Evolutionary conservation across 164 flowering plant species (phyloP), one percentile per base, ranked within the genome.

Genomic region (Tinospora cordifolia): DNA sequence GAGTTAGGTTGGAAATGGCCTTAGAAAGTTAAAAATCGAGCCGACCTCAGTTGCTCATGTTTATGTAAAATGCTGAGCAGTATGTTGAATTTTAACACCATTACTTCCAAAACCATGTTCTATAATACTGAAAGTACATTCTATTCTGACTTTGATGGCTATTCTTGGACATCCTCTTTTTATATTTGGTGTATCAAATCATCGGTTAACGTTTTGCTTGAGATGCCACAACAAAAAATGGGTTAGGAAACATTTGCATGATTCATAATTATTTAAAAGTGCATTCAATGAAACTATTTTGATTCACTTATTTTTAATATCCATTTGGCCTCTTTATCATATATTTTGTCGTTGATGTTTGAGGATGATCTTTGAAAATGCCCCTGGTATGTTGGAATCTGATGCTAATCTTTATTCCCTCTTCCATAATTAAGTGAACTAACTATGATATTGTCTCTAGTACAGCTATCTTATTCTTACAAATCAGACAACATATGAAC

Each of bases 401-500:
- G 24, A 54, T 54, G 8, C 21, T 21, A 54, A 54, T 54, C 24
- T 54, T 54, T 51, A 17, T 51, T 54, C 21, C 21, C 10, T 9
- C 9, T 54, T 10, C 60, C 24, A 54, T 5, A 19, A 19, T 7
- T 22, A 54, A 7, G 10, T n/a, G 21, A 54, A 54, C 60, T 54
- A 54, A 54, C 0, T 9, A 54, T 54, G 60, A n/a, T n/a, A 10
- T 54, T 19, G 6, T n/a, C 2, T 74, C 63, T 78, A 39, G n/a
- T 80, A 70, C 88, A 93, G 98, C 83, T 93, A 90, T 77, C 89
- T 93, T 69, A 73, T 87, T 65, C 73, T 91, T 70, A 91, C 98
- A 68, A 93, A 93, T 78, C 98, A 93, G 76, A 93, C 96, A 26
- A 93, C 97, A 11, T 91, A 83, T 74, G 98, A 93, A 75, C 92